These are phyloP conservation scores for Backusella macrospora DNA, from an alignment of 192 early-diverging fungal species.

Conservation along the genomic window DNA sequence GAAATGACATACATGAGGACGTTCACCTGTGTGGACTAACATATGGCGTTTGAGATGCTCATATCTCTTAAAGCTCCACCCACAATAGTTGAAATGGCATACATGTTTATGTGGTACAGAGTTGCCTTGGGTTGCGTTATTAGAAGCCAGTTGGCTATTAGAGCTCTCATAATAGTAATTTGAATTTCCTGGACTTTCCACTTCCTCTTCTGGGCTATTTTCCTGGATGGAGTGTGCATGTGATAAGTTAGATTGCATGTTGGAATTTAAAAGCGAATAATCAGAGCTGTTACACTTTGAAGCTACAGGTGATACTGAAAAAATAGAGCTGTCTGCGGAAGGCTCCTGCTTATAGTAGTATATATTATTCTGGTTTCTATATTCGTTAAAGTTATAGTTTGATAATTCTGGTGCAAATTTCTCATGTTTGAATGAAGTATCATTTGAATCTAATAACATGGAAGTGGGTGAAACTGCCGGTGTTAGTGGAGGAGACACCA, in stretches of 20 bases:
- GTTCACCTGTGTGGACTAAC: slow-evolving; percentile 76
- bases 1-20: slow-evolving; percentile 68
- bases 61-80: slow-evolving; percentile 76
- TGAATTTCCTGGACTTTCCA: neutral
- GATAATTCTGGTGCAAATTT: neutral
- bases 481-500: slow-evolving; percentile 27
- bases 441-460: neutral
- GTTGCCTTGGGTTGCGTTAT: neutral
- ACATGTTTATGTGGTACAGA: slow-evolving; percentile 41
- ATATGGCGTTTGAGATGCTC: slow-evolving; percentile 83
- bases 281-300: neutral
- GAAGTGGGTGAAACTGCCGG: slow-evolving; percentile 24
- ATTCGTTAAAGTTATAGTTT: neutral
- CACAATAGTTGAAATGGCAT: slow-evolving; percentile 47
- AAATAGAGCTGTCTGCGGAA: neutral
- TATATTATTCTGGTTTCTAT: neutral
- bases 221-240: neutral
- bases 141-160: neutral
- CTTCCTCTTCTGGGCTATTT: neutral
- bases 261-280: neutral
- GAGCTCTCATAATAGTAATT: neutral
- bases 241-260: neutral
- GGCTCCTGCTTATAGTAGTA: neutral
- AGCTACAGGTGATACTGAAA: neutral
- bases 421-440: neutral